Evolutionary conservation across 2,329 filamentous ascomycete species (phyloP).

Genomic region (Sphaerulina populicola): DNA sequence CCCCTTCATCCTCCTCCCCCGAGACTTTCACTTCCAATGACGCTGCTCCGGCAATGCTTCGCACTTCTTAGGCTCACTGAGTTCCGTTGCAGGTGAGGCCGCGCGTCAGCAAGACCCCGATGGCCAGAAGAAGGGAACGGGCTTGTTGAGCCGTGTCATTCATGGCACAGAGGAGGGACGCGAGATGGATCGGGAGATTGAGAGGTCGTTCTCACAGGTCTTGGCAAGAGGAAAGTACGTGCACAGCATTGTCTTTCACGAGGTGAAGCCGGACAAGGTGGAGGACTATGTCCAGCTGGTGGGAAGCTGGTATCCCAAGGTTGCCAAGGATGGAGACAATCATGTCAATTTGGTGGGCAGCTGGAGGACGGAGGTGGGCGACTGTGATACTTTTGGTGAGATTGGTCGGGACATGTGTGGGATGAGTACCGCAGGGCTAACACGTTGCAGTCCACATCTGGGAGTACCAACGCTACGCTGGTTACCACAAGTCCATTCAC

Average conservation of each 20-base stretch:
- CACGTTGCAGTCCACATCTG: constrained; percentile 80
- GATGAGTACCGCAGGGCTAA: constrained; percentile 6
- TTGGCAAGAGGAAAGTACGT: constrained; percentile 95
- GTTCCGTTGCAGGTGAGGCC: constrained; percentile 45
- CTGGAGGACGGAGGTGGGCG: constrained; percentile 95
- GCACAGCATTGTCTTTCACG: constrained; percentile 92
- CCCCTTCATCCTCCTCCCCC: constrained; percentile 34
- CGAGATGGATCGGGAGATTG: constrained; percentile 89
- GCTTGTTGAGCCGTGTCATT: constrained; percentile 73
- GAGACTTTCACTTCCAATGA: constrained; percentile 23
- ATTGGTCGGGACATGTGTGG: not conserved
- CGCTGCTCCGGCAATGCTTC: constrained; percentile 1
- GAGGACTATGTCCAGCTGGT: constrained; percentile 90
- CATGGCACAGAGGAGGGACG: constrained; percentile 95
- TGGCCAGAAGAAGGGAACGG: constrained; percentile 48
- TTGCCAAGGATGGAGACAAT: constrained; percentile 77
- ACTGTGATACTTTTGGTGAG: constrained; percentile 89
- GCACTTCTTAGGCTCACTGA: constrained; percentile 54
- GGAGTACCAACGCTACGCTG: constrained; percentile 96
- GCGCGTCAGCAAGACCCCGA: constrained; percentile 55
- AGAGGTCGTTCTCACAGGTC: constrained; percentile 91
- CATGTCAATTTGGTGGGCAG: constrained; percentile 94
- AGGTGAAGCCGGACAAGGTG: constrained; percentile 90
- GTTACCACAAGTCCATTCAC: constrained; percentile 87
- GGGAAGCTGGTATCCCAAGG: constrained; percentile 82